Percentiles rank a stretch among this genome's conserved stretches.
Conservation (phyloP, 2,329 filamentous ascomycete species). For the Ceratocystis variospora region DNA sequence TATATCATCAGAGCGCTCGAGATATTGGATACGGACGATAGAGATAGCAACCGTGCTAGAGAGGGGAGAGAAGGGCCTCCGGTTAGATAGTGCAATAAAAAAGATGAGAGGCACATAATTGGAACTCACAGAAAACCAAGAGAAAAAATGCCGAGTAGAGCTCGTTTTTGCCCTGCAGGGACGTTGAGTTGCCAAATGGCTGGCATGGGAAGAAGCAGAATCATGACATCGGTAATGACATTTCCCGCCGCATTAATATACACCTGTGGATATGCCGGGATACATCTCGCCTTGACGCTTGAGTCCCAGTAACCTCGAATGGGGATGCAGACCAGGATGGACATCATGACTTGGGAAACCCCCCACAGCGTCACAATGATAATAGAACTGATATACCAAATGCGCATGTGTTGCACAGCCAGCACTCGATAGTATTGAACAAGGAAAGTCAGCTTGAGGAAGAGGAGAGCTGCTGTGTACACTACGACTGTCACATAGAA, state of each 20-base stretch:
- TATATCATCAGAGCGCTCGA: slow-evolving; percentile 20
- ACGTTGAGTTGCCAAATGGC: slow-evolving; percentile 23
- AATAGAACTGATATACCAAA: slow-evolving; percentile 23
- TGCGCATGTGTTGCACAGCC: slow-evolving; percentile 23
- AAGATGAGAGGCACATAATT: too few relatives aligned
- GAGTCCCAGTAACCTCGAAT: slow-evolving; percentile 24
- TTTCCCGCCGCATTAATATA: slow-evolving; percentile 24
- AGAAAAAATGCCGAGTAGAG: slow-evolving; percentile 24
- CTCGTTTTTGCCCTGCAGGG: slow-evolving; percentile 21
- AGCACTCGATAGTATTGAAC: slow-evolving; percentile 29
- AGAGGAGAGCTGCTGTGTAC: slow-evolving; percentile 25
- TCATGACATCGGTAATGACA: slow-evolving; percentile 23
- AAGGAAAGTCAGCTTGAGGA: slow-evolving; percentile 28
- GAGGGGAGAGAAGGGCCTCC: not conserved
- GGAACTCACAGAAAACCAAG: slow-evolving; percentile 24
- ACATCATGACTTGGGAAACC: slow-evolving; percentile 23
- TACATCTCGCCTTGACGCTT: slow-evolving; percentile 20
- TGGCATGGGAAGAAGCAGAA: slow-evolving; percentile 24
- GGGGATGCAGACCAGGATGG: slow-evolving; percentile 23
- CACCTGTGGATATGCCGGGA: slow-evolving; percentile 21
- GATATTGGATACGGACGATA: slow-evolving; percentile 21
- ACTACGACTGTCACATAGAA: slow-evolving; percentile 26
- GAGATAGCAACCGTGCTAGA: slow-evolving; percentile 22
- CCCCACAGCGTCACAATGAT: slow-evolving; percentile 24
- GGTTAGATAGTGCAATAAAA: not conserved